Evolutionary conservation across 805 yeast species (phyloP).

Genomic region (Yueomyces sp.): DNA sequence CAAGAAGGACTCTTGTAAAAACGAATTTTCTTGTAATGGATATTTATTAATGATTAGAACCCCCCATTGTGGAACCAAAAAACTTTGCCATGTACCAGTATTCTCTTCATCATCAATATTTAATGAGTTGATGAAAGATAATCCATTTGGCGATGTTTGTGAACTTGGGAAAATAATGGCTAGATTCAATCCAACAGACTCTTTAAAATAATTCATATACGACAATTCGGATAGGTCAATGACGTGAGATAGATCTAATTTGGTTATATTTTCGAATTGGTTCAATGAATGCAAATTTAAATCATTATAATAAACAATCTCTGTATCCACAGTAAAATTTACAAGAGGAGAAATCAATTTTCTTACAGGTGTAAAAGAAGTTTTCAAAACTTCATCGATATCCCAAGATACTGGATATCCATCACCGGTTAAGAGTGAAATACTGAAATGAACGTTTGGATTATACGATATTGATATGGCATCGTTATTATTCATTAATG

Average conservation of each 20-base stretch:
- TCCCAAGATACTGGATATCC: constrained; percentile 65
- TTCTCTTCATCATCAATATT: neutral
- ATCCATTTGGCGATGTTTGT: constrained; percentile 25
- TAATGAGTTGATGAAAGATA: constrained; percentile 20
- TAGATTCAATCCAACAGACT: constrained; percentile 59
- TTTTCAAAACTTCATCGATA: constrained; percentile 38
- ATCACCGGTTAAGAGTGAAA: constrained; percentile 61
- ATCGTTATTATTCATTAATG: neutral
- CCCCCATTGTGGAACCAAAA: constrained; percentile 83
- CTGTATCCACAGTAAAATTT: constrained; percentile 67
- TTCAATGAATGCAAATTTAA: constrained; percentile 21
- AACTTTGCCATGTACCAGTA: constrained; percentile 22
- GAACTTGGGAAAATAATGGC: constrained; percentile 31
- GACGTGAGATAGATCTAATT: constrained; percentile 50
- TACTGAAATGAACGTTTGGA: constrained; percentile 60
- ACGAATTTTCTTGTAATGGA: constrained; percentile 16
- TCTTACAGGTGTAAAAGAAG: constrained; percentile 43
- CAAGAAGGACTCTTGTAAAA: constrained; percentile 33
- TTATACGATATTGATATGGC: constrained; percentile 26
- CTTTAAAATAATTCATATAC: constrained; percentile 36
- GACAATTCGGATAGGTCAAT: constrained; percentile 70
- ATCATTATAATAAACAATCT: constrained; percentile 49
- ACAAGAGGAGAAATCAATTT: constrained; percentile 39
- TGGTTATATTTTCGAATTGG: constrained; percentile 22
- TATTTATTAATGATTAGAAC: constrained; percentile 33